Evolutionary conservation across 2,329 filamentous ascomycete species (phyloP).

Genomic region (Penicillium sp.): DNA sequence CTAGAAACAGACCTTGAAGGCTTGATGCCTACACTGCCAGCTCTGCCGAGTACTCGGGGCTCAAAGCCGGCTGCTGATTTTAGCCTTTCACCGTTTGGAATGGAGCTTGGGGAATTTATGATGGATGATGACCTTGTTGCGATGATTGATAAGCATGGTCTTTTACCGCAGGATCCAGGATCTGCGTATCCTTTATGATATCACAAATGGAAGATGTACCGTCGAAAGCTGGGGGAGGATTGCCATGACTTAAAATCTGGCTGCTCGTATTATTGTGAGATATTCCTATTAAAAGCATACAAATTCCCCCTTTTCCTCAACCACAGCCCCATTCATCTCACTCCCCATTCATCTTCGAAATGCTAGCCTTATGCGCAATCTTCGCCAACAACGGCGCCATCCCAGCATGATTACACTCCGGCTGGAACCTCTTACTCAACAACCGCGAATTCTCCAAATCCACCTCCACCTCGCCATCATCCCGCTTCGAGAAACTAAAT

Average conservation of each 20-base stretch:
- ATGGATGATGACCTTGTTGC: constrained; percentile 41
- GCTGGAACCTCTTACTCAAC: constrained; percentile 13
- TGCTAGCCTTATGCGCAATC: constrained; percentile 25
- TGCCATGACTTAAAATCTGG: too few relatives aligned
- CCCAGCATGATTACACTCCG: constrained; percentile 36
- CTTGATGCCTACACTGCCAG: not conserved
- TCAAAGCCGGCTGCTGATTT: constrained; percentile 11
- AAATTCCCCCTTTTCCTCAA: not conserved
- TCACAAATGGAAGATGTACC: not conserved
- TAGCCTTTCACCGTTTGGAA: constrained; percentile 36
- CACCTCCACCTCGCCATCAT: constrained; percentile 7
- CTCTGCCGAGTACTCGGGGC: not conserved
- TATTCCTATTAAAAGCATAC: not conserved
- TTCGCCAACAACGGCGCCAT: constrained; percentile 33
- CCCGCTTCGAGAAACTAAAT: constrained; percentile 43
- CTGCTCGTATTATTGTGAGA: not conserved
- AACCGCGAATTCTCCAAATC: not conserved
- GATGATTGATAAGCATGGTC: constrained; percentile 16
- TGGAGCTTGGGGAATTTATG: constrained; percentile 48
- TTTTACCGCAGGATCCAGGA: constrained; percentile 9
- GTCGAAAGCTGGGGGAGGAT: not conserved
- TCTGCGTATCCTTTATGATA: constrained; percentile 2
- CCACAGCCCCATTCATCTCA: not conserved
- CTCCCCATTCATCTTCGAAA: constrained; percentile 16
- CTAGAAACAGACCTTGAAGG: not conserved